These are phyloP conservation scores for Cyberlindnera mycetangii DNA, from an alignment of 805 yeast species.

Conservation along the genomic window DNA sequence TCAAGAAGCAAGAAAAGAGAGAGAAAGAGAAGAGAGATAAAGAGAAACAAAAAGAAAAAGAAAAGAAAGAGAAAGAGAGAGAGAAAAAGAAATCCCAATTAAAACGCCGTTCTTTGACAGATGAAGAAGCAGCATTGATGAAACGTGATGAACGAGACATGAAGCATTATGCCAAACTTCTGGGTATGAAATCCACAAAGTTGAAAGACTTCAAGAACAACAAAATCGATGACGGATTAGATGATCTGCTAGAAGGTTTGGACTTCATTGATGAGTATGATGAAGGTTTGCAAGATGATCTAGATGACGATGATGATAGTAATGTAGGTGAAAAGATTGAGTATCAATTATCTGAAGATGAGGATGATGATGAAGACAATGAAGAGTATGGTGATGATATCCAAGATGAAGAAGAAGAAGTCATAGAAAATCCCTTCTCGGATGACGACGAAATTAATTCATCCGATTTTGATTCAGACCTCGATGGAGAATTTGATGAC, in stretches of 20 bases:
- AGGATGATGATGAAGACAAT: slow-evolving; percentile 22
- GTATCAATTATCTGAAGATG: slow-evolving; percentile 21
- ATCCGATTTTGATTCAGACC: slow-evolving; percentile 42
- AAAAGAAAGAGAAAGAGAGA: slow-evolving; percentile 28
- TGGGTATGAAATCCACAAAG: slow-evolving; percentile 62
- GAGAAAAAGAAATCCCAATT: slow-evolving; percentile 12
- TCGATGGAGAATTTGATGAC: slow-evolving; percentile 34
- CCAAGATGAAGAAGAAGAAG: slow-evolving; percentile 27
- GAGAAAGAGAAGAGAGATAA: slow-evolving; percentile 22
- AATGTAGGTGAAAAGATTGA: background rate
- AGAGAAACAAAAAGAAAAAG: slow-evolving; percentile 28
- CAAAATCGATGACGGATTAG: slow-evolving; percentile 73
- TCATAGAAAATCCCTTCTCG: slow-evolving; percentile 33
- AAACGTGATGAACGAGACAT: slow-evolving; percentile 73
- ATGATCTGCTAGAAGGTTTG: slow-evolving; percentile 75
- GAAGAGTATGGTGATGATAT: slow-evolving; percentile 27
- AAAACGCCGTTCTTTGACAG: slow-evolving; percentile 30
- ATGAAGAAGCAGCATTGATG: slow-evolving; percentile 47
- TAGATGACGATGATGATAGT: slow-evolving; percentile 21
- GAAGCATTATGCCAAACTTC: slow-evolving; percentile 75
- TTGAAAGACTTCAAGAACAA: slow-evolving; percentile 44
- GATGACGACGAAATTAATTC: slow-evolving; percentile 41
- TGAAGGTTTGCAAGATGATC: slow-evolving; percentile 18
- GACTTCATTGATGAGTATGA: slow-evolving; percentile 39
- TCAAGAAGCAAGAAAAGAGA: background rate